Evolutionary conservation across 163 green algal genomes (phyloP), one percentile per base, ranked within the genome.

Genomic region (Prototheca stagnorum): DNA sequence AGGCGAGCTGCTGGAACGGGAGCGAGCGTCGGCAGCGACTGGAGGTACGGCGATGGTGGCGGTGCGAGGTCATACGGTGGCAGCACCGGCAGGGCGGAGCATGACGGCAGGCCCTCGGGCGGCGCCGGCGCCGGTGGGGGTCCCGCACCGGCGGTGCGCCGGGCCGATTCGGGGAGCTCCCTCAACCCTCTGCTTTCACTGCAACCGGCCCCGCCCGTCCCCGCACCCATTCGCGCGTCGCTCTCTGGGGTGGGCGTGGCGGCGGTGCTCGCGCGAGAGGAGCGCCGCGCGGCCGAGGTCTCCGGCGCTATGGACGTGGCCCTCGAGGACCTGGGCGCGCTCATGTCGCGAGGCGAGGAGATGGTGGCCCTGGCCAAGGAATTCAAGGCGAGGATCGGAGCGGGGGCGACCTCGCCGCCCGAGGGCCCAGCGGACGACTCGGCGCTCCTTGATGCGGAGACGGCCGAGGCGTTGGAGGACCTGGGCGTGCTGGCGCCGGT

Each of bases 401-500:
- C 35, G 24, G 29, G 41, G 22, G 19, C 46, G 28, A 41, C 28
- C 19, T 14, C 47, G 33, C 25, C 21, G 34, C 28, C 0, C 20
- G 36, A 34, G 5, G 51, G 35, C 35, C 27, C 35, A 1, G 37
- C 39, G 19, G 53, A 56, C 22, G 62, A 64, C 36, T 37, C 31
- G 9, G 62, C 64, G 21, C 53, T 69, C 37, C 65, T 85, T 43
- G 75, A 90, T 39, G 44, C 39, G 2, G 80, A 84, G 29, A 82
- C 92, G 50, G 68, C 83, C 47, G 54, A 72, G 17, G 70, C 87
- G 61, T 72, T 98, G 27, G 70, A 92, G 5, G 59, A 66, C 26
- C 60, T 97, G 64, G 89, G 89, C 36, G 92, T 97, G 35, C 61
- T 73, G 3, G 81, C 51, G 28, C 84, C 84, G 16, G 82, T 97